Conservation (phyloP, 176 grass and related monocot species). For the Oropetium thomaeum region DNA sequence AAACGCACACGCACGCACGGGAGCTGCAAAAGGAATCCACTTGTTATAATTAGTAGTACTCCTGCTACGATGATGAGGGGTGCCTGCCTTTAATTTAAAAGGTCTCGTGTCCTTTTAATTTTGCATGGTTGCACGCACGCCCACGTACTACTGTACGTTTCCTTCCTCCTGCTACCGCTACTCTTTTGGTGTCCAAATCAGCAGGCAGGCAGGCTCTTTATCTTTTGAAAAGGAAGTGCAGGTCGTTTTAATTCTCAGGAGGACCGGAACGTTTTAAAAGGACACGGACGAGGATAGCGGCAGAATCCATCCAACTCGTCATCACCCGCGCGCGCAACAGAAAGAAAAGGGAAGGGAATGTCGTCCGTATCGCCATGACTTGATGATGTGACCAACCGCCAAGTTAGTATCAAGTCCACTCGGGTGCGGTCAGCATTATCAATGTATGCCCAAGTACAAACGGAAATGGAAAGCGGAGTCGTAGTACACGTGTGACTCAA, state of each 20-base stretch:
- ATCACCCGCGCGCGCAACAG: conserved; percentile 7
- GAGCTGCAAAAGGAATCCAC: not conserved
- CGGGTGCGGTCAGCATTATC: conserved; percentile 3
- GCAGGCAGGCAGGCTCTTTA: not conserved
- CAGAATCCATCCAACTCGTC: not conserved
- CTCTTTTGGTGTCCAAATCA: conserved; percentile 20
- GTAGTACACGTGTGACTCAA: not conserved
- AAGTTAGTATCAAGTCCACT: not conserved
- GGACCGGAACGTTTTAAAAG: not conserved
- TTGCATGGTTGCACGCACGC: not conserved
- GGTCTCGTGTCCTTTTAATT: not conserved
- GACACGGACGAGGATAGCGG: not conserved
- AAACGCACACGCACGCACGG: not conserved
- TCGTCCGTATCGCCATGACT: not conserved
- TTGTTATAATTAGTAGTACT: too few species aligned
- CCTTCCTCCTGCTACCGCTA: too few species aligned
- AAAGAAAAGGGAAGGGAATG: not conserved
- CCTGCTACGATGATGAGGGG: not conserved
- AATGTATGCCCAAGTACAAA: conserved; percentile 10
- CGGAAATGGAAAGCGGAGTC: not conserved
- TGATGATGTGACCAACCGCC: conserved; percentile 42
- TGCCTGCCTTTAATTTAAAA: not conserved
- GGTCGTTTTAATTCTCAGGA: not conserved
- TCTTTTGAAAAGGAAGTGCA: conserved; percentile 3
- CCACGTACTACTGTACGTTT: not conserved